Conservation (phyloP, 129 eudicot genomes). For the Sambucus nigra region DNA sequence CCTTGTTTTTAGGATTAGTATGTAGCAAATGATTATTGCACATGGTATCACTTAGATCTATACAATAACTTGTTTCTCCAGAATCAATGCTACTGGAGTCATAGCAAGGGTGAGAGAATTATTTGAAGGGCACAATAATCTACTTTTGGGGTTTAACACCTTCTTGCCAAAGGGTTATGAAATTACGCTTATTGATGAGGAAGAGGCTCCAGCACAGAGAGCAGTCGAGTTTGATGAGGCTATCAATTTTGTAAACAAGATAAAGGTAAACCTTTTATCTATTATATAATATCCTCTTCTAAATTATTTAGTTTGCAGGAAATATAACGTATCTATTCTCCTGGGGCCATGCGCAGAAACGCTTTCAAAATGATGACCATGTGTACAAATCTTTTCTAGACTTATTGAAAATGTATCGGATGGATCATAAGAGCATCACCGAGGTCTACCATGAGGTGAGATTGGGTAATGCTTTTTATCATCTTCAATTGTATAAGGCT, state of each 20-base stretch:
- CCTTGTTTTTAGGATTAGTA: background rate
- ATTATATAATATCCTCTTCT: background rate
- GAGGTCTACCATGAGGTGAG: conserved; percentile 85
- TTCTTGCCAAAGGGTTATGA: conserved; percentile 96
- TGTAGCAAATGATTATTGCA: conserved; percentile 1
- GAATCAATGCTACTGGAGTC: conserved; percentile 93
- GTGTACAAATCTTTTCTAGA: conserved; percentile 80
- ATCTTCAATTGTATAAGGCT: background rate
- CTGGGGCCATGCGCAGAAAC: conserved; percentile 36
- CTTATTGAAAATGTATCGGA: conserved; percentile 79
- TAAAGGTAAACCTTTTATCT: conserved; percentile 49
- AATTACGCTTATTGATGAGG: conserved; percentile 75
- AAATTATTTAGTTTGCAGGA: background rate
- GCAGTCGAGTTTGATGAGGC: conserved; percentile 91
- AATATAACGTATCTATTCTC: background rate
- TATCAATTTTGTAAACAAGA: conserved; percentile 88
- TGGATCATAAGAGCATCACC: conserved; percentile 72
- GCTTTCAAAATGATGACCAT: conserved; percentile 73
- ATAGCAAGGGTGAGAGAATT: conserved; percentile 86
- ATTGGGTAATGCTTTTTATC: background rate
- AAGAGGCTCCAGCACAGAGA: conserved; percentile 71
- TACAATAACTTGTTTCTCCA: conserved; percentile 26
- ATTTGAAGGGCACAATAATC: conserved; percentile 80
- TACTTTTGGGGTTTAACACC: conserved; percentile 85
- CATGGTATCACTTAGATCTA: background rate